Evolutionary conservation across 164 flowering plant species (phyloP).

Genomic region (Sextonia rubra): DNA sequence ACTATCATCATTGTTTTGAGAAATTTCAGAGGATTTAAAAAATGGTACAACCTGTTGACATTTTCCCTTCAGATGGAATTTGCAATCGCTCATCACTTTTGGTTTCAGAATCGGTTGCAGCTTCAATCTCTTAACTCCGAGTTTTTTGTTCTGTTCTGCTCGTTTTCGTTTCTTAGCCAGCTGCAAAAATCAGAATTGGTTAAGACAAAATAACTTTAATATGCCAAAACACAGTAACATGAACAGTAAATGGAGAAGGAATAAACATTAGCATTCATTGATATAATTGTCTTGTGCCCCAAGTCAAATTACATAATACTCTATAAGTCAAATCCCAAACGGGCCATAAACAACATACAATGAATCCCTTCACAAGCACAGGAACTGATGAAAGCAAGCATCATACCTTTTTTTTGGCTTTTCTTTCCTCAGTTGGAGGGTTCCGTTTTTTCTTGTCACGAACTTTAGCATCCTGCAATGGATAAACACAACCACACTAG

Average conservation of each 20-base stretch:
- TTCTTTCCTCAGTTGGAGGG: slow-evolving; percentile 28
- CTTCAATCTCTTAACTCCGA: slow-evolving; percentile 73
- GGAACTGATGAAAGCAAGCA: not conserved
- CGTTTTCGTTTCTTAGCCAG: slow-evolving; percentile 41
- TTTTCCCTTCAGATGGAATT: slow-evolving; percentile 66
- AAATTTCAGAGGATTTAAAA: not conserved
- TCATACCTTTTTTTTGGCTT: slow-evolving; percentile 51
- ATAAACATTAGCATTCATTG: not conserved
- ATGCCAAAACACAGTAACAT: not conserved
- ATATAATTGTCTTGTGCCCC: not conserved
- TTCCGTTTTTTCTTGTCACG: slow-evolving; percentile 43
- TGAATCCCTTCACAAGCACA: not conserved
- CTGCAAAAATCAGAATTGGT: slow-evolving; percentile 36
- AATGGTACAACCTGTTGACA: slow-evolving; percentile 59
- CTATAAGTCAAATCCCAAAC: not conserved
- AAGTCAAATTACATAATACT: not conserved
- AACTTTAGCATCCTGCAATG: slow-evolving; percentile 25
- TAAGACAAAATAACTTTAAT: not conserved
- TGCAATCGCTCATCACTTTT: slow-evolving; percentile 44
- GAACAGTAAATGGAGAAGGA: not conserved
- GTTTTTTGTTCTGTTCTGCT: slow-evolving; percentile 57
- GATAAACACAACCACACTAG: slow-evolving; percentile 4
- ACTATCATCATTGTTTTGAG: not conserved
- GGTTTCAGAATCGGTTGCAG: slow-evolving; percentile 50
- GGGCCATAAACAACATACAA: not conserved